phyloP scores from a whole-genome alignment of 2,329 filamentous ascomycete species.

The Thelonectria discophora region DNA sequence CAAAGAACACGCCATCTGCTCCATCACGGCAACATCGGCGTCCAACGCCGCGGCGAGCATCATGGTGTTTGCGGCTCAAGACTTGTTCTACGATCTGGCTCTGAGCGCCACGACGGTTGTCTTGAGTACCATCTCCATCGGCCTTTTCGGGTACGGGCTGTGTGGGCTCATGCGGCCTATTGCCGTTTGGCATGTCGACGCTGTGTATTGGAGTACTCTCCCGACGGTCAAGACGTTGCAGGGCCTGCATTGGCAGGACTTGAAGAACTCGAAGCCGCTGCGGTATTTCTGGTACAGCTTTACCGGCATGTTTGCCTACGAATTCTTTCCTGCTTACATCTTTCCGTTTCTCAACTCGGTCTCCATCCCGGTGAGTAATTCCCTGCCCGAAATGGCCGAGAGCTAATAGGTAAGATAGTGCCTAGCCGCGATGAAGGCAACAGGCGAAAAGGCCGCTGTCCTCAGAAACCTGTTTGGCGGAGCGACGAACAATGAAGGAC shows the following conservation, averaged over 20 bases:
- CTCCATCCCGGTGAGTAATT: conserved; percentile 54
- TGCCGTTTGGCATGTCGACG: conserved; percentile 63
- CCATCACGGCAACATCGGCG: conserved; percentile 63
- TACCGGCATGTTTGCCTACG: conserved; percentile 58
- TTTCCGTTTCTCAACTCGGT: conserved; percentile 64
- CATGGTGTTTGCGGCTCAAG: conserved; percentile 57
- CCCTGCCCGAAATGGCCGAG: rapidly evolving
- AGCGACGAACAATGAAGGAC: conserved; percentile 60
- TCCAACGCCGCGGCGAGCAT: conserved; percentile 57
- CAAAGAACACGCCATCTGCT: conserved; percentile 64
- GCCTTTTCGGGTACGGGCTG: conserved; percentile 64
- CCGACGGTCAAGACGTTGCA: conserved; percentile 64
- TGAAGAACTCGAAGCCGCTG: conserved; percentile 60
- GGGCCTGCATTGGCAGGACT: conserved; percentile 61
- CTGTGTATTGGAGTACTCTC: conserved; percentile 64
- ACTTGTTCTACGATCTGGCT: conserved; percentile 61
- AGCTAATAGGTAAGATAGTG: conserved; percentile 43
- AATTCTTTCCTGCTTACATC: conserved; percentile 64
- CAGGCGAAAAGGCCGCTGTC: conserved; percentile 52
- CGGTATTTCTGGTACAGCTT: conserved; percentile 63
- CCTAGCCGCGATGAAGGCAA: conserved; percentile 61
- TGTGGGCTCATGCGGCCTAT: conserved; percentile 63
- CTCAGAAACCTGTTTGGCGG: conserved; percentile 63
- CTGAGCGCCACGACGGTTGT: conserved; percentile 57
- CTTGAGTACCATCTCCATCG: conserved; percentile 61